phyloP scores from a whole-genome alignment of 352 stramenopile species.

The Phytopythium vexans region DNA sequence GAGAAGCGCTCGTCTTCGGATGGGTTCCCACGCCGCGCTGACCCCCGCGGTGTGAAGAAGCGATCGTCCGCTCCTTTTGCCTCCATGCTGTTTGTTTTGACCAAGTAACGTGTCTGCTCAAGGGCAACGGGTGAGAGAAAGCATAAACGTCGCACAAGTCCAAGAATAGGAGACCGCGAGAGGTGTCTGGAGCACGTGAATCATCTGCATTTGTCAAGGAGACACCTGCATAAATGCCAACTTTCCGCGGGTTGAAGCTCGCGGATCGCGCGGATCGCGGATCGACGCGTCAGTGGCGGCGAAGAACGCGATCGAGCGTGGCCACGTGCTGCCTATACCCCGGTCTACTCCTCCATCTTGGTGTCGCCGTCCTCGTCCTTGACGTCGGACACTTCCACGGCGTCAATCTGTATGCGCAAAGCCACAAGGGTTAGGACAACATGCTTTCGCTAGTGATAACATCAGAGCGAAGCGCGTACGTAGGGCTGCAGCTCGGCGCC shows the following conservation, averaged over 20 bases:
- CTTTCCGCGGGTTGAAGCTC: no score
- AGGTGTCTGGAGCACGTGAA: no score
- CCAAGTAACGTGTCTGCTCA: no score
- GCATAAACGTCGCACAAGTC: no score
- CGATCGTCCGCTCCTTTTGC: conserved; percentile 44
- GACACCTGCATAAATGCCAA: no score
- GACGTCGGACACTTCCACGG: conserved; percentile 80
- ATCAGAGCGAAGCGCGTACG: conserved; percentile 41
- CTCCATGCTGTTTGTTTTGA: conserved; percentile 25
- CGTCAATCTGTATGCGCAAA: conserved; percentile 61
- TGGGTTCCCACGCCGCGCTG: conserved; percentile 36
- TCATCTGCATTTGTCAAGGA: no score
- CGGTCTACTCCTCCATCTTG: conserved; percentile 78
- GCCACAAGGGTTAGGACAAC: conserved; percentile 3
- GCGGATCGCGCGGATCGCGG: no score
- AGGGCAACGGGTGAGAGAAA: no score
- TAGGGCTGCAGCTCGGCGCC: conserved; percentile 93
- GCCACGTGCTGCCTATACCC: background rate
- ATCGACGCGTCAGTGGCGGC: no score
- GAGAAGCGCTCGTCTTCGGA: conserved; percentile 64
- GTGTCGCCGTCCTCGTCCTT: conserved; percentile 79
- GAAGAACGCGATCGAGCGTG: background rate
- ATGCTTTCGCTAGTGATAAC: background rate
- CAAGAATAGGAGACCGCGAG: no score
- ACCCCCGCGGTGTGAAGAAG: conserved; percentile 66